Evolutionary conservation across 352 stramenopile species (phyloP).

Genomic region (Globisporangium mamillatum): DNA sequence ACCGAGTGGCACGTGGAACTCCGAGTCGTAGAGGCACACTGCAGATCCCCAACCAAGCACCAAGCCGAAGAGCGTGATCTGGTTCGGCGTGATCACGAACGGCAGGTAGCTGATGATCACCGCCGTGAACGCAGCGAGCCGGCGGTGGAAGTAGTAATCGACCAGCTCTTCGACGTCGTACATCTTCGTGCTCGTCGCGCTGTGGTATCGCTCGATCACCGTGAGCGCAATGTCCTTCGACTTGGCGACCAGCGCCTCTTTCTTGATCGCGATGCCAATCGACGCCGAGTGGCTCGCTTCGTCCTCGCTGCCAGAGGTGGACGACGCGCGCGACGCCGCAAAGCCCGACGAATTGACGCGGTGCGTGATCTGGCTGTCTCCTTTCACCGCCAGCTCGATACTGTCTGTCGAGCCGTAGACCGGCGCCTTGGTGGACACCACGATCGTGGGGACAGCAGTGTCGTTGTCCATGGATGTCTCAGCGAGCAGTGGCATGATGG

Average conservation of each 20-base stretch:
- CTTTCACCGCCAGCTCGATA: neutral
- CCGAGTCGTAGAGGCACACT: conserved; percentile 75
- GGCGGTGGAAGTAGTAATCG: conserved; percentile 83
- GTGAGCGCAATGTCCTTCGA: conserved; percentile 31
- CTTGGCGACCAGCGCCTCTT: conserved; percentile 24
- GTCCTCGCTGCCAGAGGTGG: conserved; percentile 34
- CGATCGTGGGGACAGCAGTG: neutral
- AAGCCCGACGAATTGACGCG: conserved; percentile 24
- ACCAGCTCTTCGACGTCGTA: conserved; percentile 86
- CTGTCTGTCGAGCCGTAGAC: conserved; percentile 13
- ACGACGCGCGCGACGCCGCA: conserved; percentile 31
- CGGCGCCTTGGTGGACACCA: neutral
- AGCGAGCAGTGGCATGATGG: conserved; percentile 16
- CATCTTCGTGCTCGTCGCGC: conserved; percentile 79
- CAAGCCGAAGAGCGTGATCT: conserved; percentile 82
- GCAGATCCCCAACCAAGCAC: conserved; percentile 66
- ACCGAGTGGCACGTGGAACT: conserved; percentile 68
- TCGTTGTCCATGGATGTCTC: conserved; percentile 5
- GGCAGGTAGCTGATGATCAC: conserved; percentile 83
- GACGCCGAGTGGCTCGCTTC: conserved; percentile 28
- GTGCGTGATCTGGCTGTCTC: conserved; percentile 20
- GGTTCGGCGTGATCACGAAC: conserved; percentile 82
- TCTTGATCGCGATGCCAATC: conserved; percentile 13
- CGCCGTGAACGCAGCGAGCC: conserved; percentile 62
- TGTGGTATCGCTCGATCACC: conserved; percentile 65